These are phyloP conservation scores for Striga asiatica DNA, from an alignment of 257 asterid species.

Conservation along the genomic window DNA sequence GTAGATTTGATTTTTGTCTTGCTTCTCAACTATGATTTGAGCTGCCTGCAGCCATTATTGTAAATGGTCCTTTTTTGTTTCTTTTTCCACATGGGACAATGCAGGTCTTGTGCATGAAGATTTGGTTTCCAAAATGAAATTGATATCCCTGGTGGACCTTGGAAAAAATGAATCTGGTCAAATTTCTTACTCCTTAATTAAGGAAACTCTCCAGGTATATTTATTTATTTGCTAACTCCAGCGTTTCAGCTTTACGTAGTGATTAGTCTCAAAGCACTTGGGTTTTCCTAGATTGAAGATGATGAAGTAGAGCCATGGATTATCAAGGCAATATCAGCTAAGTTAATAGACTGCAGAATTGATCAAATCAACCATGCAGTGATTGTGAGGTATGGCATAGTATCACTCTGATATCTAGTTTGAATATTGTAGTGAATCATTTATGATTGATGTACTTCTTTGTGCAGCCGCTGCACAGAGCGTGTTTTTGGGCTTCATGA, in stretches of 20 bases:
- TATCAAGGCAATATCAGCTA: constrained; percentile 80
- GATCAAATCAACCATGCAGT: constrained; percentile 84
- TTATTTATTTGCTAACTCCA: not conserved
- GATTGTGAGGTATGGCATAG: constrained; percentile 49
- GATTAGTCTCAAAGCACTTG: not conserved
- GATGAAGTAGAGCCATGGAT: constrained; percentile 81
- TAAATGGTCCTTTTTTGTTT: constrained; percentile 4
- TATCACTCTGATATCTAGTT: not conserved
- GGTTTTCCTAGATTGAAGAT: constrained; percentile 51
- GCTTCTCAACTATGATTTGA: not conserved
- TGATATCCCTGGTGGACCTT: constrained; percentile 74
- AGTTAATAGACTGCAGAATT: constrained; percentile 77
- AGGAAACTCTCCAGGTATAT: constrained; percentile 63
- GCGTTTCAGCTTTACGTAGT: not conserved
- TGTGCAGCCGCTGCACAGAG: constrained; percentile 54
- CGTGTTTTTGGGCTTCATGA: constrained; percentile 70
- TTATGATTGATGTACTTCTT: constrained; percentile 4
- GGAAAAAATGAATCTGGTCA: constrained; percentile 59
- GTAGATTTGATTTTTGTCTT: constrained; percentile 24
- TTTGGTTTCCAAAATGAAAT: constrained; percentile 75
- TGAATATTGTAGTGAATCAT: not conserved
- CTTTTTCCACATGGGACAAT: constrained; percentile 10
- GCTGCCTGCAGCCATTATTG: not conserved
- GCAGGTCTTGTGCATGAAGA: constrained; percentile 90
- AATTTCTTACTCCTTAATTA: constrained; percentile 59